These are phyloP conservation scores for Suhomyces kilbournensis DNA, from an alignment of 805 yeast genomes.

Conservation along the genomic window DNA sequence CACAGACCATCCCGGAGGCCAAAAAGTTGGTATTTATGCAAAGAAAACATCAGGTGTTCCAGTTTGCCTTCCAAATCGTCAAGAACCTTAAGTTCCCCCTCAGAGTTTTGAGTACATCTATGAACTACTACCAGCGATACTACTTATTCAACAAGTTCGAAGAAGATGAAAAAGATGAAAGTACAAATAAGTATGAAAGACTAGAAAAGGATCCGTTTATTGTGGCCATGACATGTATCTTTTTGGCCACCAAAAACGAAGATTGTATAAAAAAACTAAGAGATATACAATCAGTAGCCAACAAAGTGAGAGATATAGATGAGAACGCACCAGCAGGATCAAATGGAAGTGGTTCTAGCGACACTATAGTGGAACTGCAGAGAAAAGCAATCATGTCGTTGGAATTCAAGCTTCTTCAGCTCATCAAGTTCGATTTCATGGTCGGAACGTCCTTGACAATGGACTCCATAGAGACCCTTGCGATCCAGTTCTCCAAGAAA, in stretches of 20 bases:
- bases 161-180: slow-evolving; percentile 25
- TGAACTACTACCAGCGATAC: slow-evolving; percentile 70
- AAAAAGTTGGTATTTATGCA: slow-evolving; percentile 45
- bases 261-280: slow-evolving; percentile 77
- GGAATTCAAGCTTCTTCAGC: slow-evolving; percentile 73
- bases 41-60: slow-evolving; percentile 52
- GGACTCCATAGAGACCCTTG: slow-evolving; percentile 54
- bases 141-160: slow-evolving; percentile 64
- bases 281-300: slow-evolving; percentile 55
- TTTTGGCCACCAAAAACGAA: slow-evolving; percentile 73
- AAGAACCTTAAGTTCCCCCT: slow-evolving; percentile 63
- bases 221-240: slow-evolving; percentile 65
- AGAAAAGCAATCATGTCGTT: slow-evolving; percentile 53
- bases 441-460: slow-evolving; percentile 43
- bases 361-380: slow-evolving; percentile 45
- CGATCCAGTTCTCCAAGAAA: slow-evolving; percentile 58
- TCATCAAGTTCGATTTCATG: slow-evolving; percentile 78
- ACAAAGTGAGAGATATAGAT: slow-evolving; percentile 36
- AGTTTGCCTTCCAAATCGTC: slow-evolving; percentile 52
- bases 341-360: neutral
- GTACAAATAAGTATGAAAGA: slow-evolving; percentile 8
- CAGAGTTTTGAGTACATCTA: slow-evolving; percentile 64
- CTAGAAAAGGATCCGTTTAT: slow-evolving; percentile 48
- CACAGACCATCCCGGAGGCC: slow-evolving; percentile 49
- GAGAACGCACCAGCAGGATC: slow-evolving; percentile 9